These are phyloP conservation scores for Tirmania nivea DNA, from an alignment of 495 filamentous ascomycete genomes.

Conservation along the genomic window DNA sequence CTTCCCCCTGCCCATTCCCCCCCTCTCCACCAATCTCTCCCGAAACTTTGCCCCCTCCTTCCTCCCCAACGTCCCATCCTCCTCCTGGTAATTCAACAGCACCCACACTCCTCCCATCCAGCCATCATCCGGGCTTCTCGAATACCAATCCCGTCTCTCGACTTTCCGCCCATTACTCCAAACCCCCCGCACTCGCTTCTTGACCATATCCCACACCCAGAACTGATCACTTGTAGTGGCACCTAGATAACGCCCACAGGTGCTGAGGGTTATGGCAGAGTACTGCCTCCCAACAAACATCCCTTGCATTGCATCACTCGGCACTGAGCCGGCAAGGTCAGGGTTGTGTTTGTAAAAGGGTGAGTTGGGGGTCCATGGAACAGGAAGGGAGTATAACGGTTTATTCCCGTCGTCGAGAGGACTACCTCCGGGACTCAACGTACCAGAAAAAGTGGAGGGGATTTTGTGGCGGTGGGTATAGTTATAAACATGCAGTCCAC, in stretches of 20 bases:
- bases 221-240: constrained; percentile 19
- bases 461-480: constrained; percentile 2
- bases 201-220: constrained; percentile 20
- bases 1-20: constrained; percentile 10
- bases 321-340: constrained; percentile 3
- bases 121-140: constrained; percentile 15
- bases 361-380: constrained; percentile 8
- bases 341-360: neutral
- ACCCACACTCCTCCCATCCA: constrained; percentile 19
- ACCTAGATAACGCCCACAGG: constrained; percentile 14
- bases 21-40: constrained; percentile 12
- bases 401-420: neutral
- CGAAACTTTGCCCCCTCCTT: constrained; percentile 3
- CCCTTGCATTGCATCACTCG: neutral
- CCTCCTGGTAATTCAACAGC: constrained; percentile 15
- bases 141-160: constrained; percentile 12
- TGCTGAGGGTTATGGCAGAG: constrained; percentile 16
- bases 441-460: neutral
- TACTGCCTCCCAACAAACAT: constrained; percentile 5
- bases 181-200: constrained; percentile 12
- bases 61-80: constrained; percentile 13
- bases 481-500: constrained; percentile 18
- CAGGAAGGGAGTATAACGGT: constrained; percentile 15
- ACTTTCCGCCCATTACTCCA: constrained; percentile 18
- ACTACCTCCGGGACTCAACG: neutral